phyloP scores from a whole-genome alignment of 257 asterid species.

The Solanum bulbocastanum region DNA sequence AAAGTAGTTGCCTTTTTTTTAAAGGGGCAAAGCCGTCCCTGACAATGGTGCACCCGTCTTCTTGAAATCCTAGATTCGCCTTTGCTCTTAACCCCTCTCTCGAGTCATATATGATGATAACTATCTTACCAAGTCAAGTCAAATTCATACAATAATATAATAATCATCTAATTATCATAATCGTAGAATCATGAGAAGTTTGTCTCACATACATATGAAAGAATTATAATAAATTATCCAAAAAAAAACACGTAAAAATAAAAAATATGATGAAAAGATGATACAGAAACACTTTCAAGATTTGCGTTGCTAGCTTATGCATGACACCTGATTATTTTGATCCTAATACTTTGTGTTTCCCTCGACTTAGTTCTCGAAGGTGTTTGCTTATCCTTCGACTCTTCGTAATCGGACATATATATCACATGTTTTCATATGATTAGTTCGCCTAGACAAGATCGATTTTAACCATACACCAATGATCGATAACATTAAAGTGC shows the following conservation, averaged over 20 bases:
- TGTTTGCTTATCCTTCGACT: neutral
- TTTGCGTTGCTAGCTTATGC: neutral
- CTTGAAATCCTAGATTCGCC: too few relatives aligned
- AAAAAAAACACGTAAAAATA: too few relatives aligned
- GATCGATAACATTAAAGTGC: neutral
- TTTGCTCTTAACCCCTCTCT: too few relatives aligned
- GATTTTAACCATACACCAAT: neutral
- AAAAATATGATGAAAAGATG: neutral
- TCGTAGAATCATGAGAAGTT: neutral
- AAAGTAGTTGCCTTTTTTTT: too few relatives aligned
- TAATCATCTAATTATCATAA: too few relatives aligned
- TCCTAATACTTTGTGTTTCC: neutral
- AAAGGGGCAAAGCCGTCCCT: too few relatives aligned
- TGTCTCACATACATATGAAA: too few relatives aligned
- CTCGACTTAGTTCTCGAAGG: neutral
- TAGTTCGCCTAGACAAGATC: neutral
- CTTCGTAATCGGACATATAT: neutral
- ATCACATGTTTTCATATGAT: neutral
- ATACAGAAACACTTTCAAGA: too few relatives aligned
- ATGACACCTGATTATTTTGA: neutral
- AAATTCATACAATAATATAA: too few relatives aligned
- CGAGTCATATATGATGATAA: too few relatives aligned
- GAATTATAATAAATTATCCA: neutral
- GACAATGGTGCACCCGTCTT: too few relatives aligned
- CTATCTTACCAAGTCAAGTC: too few relatives aligned